phyloP scores from a whole-genome alignment of 768 basidiomycete genomes.

The Suillus americanus region DNA sequence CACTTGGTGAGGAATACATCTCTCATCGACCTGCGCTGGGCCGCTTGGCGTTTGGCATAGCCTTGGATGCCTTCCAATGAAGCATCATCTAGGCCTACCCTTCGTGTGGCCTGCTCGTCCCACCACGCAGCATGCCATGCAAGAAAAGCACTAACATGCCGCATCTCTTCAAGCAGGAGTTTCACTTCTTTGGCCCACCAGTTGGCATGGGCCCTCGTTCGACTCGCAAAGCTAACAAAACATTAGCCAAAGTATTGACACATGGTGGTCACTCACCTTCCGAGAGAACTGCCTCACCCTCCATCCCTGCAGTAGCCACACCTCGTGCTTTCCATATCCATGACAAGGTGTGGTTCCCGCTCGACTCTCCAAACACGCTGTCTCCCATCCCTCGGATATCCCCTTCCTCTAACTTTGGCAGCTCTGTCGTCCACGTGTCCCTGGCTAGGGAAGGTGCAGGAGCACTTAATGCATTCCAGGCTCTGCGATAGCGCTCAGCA shows the following conservation, averaged over 20 bases:
- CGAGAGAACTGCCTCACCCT: not conserved
- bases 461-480: not conserved
- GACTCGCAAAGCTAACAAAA: not conserved
- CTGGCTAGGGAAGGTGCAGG: not conserved
- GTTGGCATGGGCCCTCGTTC: not conserved
- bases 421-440: not conserved
- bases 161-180: not conserved
- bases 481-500: not conserved
- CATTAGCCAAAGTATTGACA: not conserved
- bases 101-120: not conserved
- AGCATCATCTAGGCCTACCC: not conserved
- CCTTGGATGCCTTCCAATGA: not conserved
- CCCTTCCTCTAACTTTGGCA: not conserved
- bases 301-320: not conserved
- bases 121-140: constrained; percentile 1
- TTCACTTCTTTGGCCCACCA: not conserved
- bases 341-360: not conserved
- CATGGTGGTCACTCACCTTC: not conserved
- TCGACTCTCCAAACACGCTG: not conserved
- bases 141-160: not conserved
- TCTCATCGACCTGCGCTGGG: not conserved
- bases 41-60: not conserved
- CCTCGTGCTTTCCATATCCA: constrained; percentile 2
- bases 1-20: not conserved
- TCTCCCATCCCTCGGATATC: not conserved